Conservation (phyloP, 1,284 basidiomycete genomes). For the Heterobasidion occidentale region DNA sequence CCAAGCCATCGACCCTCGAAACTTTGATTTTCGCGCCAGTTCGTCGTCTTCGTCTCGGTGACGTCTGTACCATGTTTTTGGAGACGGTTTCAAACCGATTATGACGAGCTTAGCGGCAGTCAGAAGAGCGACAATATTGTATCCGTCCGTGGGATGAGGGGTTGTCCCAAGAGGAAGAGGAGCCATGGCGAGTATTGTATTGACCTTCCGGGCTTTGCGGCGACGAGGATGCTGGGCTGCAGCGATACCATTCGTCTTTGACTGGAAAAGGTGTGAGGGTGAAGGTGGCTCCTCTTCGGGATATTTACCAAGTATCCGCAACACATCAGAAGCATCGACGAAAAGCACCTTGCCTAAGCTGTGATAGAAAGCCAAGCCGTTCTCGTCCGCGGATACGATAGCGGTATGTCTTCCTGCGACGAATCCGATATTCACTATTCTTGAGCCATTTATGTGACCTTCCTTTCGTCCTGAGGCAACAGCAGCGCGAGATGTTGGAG, state of each 20-base stretch:
- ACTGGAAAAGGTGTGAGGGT: conserved; percentile 1
- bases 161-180: conserved; percentile 79
- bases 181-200: conserved; percentile 69
- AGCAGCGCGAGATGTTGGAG: conserved; percentile 59
- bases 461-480: conserved; percentile 84
- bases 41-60: conserved; percentile 50
- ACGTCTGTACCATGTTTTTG: conserved; percentile 89
- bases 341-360: conserved; percentile 93
- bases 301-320: conserved; percentile 92
- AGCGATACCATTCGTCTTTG: conserved; percentile 2
- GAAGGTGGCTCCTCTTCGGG: conserved; percentile 42
- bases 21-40: conserved; percentile 32
- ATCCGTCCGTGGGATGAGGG: conserved; percentile 75
- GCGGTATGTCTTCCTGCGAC: conserved; percentile 94
- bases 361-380: conserved; percentile 93
- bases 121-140: conserved; percentile 81
- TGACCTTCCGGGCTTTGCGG: conserved; percentile 32
- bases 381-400: conserved; percentile 86
- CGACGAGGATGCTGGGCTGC: conserved; percentile 11
- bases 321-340: conserved; percentile 90
- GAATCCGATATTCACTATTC: conserved; percentile 85
- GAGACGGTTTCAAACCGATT: conserved; percentile 86
- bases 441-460: conserved; percentile 83
- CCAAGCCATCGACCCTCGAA: conserved; percentile 70
- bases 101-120: conserved; percentile 90